Conservation (phyloP, 257 asterid species). For the Henckelia pumila region DNA sequence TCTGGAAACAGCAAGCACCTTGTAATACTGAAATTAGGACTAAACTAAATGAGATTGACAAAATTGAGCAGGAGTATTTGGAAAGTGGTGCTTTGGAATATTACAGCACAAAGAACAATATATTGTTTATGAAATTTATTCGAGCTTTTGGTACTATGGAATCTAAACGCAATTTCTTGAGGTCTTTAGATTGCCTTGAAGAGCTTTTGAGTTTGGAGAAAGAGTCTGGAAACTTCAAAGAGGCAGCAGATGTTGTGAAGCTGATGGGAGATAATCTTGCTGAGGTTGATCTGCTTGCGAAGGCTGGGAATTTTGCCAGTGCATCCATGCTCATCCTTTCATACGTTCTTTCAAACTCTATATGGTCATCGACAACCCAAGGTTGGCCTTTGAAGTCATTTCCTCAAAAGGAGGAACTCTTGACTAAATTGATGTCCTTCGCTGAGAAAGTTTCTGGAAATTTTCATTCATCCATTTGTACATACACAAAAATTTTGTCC, state of each 20-base stretch:
- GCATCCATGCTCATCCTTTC: conserved; percentile 38
- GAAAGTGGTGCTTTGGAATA: conserved; percentile 41
- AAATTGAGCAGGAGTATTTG: conserved; percentile 42
- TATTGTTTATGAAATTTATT: conserved; percentile 45
- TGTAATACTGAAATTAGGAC: conserved; percentile 1
- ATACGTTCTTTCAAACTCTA: conserved; percentile 34
- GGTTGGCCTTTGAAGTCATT: conserved; percentile 63
- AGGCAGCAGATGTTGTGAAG: conserved; percentile 54
- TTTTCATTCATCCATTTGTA: conserved; percentile 31
- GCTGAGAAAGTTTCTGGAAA: conserved; percentile 33
- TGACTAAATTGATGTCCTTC: conserved; percentile 31
- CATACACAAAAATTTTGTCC: conserved; percentile 32
- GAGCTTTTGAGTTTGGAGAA: conserved; percentile 52
- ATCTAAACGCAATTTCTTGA: conserved; percentile 45
- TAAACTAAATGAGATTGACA: conserved; percentile 26
- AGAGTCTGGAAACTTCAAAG: conserved; percentile 47
- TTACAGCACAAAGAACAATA: conserved; percentile 29
- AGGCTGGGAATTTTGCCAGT: conserved; percentile 28
- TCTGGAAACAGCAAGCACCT: conserved; percentile 45
- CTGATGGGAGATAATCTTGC: conserved; percentile 35
- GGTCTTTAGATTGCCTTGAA: conserved; percentile 36
- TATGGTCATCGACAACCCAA: conserved; percentile 40
- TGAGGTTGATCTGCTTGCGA: conserved; percentile 42
- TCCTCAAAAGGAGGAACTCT: conserved; percentile 33
- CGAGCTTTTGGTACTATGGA: conserved; percentile 45